A percentile compares a stretch with the other conserved stretches of the same genome.
These are phyloP conservation scores for Nicotiana benthamiana DNA, from an alignment of 257 asterid species.

Conservation along the genomic window DNA sequence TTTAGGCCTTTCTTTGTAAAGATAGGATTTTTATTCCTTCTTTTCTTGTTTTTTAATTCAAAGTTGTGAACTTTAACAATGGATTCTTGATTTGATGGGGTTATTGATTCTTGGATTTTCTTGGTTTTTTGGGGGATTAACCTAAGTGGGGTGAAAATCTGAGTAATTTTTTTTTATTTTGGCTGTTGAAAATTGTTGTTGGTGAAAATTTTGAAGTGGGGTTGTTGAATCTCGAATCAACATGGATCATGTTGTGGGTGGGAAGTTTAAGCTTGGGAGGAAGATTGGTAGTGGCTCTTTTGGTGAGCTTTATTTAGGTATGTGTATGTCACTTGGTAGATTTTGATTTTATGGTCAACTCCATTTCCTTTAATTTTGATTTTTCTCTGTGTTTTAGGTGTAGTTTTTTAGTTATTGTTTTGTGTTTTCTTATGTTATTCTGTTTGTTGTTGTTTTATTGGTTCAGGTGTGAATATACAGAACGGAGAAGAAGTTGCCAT, in stretches of 20 bases:
- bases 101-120: neutral
- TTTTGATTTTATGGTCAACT: neutral
- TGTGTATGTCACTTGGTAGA: neutral
- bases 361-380: neutral
- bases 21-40: neutral
- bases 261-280: conserved; percentile 87
- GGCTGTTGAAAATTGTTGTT: neutral
- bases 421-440: neutral
- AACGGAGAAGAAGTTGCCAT: conserved; percentile 95
- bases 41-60: conserved; percentile 13
- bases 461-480: conserved; percentile 69
- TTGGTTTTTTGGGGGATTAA: neutral
- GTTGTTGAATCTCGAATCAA: conserved; percentile 8
- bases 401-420: neutral
- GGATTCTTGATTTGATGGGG: conserved; percentile 17
- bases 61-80: neutral
- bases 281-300: conserved; percentile 97
- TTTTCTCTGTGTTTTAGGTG: neutral
- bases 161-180: conserved; percentile 10
- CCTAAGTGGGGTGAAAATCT: conserved; percentile 5
- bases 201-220: neutral
- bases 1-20: neutral
- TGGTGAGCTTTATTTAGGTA: conserved; percentile 94
- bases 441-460: conserved; percentile 6
- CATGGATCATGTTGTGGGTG: conserved; percentile 87